Conservation (phyloP, 768 basidiomycete species). For the Suillus clintonianus region DNA sequence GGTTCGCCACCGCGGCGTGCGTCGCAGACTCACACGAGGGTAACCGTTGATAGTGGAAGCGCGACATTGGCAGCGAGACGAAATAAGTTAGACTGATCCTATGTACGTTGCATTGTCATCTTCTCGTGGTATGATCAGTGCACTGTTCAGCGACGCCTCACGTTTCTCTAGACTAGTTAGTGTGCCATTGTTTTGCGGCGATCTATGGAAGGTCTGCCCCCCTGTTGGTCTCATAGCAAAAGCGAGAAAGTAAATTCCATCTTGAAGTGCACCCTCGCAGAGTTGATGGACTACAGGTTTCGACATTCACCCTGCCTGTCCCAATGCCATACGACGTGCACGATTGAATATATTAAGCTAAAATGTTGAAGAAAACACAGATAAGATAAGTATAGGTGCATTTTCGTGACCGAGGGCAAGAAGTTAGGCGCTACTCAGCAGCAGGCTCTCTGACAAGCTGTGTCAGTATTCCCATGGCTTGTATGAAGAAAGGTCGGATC, state of each 20-base stretch:
- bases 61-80: constrained; percentile 17
- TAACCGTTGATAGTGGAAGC: constrained; percentile 17
- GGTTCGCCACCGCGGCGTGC: constrained; percentile 44
- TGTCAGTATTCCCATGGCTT: constrained; percentile 73
- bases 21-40: constrained; percentile 7
- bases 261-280: background rate
- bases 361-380: background rate
- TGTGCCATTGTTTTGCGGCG: background rate
- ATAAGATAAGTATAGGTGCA: background rate
- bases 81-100: background rate
- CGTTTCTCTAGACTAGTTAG: background rate
- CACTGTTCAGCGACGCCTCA: background rate
- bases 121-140: background rate
- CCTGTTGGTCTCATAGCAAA: background rate
- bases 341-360: background rate
- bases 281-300: background rate
- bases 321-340: background rate
- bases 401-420: background rate
- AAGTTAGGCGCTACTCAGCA: background rate
- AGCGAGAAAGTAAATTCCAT: no score
- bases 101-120: background rate
- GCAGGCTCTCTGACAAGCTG: constrained; percentile 44
- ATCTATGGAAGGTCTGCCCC: background rate
- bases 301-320: background rate
- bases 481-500: constrained; percentile 85